These are phyloP conservation scores for Rutstroemia sp. DNA, from an alignment of 2,329 filamentous ascomycete species.

Conservation along the genomic window DNA sequence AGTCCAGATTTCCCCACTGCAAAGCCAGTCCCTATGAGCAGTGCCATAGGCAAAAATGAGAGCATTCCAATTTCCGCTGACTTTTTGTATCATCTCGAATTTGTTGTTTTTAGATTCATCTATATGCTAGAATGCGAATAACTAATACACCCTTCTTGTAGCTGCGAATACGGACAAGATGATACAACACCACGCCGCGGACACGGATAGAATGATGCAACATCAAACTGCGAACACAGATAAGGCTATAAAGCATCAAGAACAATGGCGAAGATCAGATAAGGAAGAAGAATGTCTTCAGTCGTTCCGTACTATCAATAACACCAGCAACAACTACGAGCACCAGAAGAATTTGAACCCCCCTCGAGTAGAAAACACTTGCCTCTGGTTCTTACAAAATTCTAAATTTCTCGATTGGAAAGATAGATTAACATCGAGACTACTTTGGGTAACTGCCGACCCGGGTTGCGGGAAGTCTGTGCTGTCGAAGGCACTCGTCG, in stretches of 20 bases:
- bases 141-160: no score
- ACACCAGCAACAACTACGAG: not conserved
- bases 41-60: no score
- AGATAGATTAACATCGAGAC: not conserved
- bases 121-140: no score
- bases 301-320: not conserved
- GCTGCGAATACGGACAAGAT: no score
- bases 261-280: constrained; percentile 1
- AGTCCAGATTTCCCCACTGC: no score
- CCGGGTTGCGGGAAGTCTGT: constrained; percentile 9
- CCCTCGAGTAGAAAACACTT: not conserved
- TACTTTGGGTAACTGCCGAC: constrained; percentile 7
- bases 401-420: not conserved
- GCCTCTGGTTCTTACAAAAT: not conserved
- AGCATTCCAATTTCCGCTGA: no score
- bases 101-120: no score
- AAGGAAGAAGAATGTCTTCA: not conserved
- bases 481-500: constrained; percentile 5
- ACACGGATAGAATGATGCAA: not conserved
- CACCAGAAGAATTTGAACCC: not conserved
- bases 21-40: no score
- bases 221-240: not conserved
- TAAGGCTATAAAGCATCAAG: not conserved
- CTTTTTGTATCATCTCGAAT: no score
- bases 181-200: not conserved